These are phyloP conservation scores for Fusarium nodosum DNA, from an alignment of 2,329 filamentous ascomycete species.

Conservation along the genomic window DNA sequence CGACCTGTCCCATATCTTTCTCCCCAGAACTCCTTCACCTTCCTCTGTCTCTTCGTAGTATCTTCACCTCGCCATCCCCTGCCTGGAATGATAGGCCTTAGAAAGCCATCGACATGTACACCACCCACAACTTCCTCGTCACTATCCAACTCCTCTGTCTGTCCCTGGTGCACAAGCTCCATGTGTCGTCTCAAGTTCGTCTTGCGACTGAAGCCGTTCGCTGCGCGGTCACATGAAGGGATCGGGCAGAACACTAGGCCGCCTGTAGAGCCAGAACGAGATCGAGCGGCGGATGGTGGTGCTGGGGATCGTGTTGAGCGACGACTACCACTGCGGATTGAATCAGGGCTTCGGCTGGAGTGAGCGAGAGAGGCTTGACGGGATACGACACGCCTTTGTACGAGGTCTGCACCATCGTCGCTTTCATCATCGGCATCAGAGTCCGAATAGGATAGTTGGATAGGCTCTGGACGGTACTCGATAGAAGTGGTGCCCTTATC, in stretches of 20 bases:
- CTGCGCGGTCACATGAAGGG: slow-evolving; percentile 54
- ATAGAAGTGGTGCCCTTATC: slow-evolving; percentile 45
- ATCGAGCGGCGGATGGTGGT: slow-evolving; percentile 20
- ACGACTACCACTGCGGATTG: slow-evolving; percentile 41
- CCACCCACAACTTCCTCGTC: slow-evolving; percentile 71
- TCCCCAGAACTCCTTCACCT: slow-evolving; percentile 50
- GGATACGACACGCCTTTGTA: slow-evolving; percentile 51
- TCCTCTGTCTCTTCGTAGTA: slow-evolving; percentile 40
- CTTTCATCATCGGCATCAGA: slow-evolving; percentile 46
- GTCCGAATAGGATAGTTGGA: slow-evolving; percentile 45
- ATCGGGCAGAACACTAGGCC: slow-evolving; percentile 57
- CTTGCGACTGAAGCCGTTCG: slow-evolving; percentile 54
- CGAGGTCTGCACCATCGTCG: slow-evolving; percentile 46
- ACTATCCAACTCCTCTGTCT: slow-evolving; percentile 55
- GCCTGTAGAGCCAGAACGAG: slow-evolving; percentile 52
- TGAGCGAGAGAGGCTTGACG: slow-evolving; percentile 50
- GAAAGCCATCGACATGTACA: slow-evolving; percentile 77
- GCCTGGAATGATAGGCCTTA: slow-evolving; percentile 66
- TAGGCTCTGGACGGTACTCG: slow-evolving; percentile 52
- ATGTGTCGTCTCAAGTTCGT: slow-evolving; percentile 58
- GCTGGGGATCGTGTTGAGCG: slow-evolving; percentile 42
- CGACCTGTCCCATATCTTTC: slow-evolving; percentile 30
- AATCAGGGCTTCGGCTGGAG: slow-evolving; percentile 48
- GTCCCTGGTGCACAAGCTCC: slow-evolving; percentile 56
- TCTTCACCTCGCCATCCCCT: slow-evolving; percentile 63